These are phyloP conservation scores for Dalechampia spathulata DNA, from an alignment of 441 rosid species.

Conservation along the genomic window DNA sequence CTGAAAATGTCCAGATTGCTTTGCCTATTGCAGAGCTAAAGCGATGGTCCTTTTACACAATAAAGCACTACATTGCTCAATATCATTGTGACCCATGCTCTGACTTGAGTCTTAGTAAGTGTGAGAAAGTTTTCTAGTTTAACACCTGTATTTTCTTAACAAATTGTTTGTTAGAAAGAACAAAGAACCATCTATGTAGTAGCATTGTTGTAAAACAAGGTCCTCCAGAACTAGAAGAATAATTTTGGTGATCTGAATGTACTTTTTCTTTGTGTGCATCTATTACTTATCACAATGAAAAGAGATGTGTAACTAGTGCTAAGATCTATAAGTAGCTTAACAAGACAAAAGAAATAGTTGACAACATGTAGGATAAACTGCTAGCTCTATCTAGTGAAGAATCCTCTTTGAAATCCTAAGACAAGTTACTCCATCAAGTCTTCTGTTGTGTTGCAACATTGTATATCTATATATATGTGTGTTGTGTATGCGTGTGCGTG, in stretches of 20 bases:
- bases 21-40: constrained; percentile 64
- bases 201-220: neutral
- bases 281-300: neutral
- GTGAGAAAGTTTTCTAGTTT: neutral
- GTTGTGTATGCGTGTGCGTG: no score
- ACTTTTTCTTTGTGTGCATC: neutral
- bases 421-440: neutral
- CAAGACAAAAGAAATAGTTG: neutral
- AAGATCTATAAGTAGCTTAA: constrained; percentile 1
- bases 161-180: no score
- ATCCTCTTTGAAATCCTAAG: neutral
- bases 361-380: neutral
- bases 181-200: neutral
- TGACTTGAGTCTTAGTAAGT: constrained; percentile 88
- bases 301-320: neutral
- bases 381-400: neutral
- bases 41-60: constrained; percentile 87
- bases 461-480: no score
- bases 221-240: neutral
- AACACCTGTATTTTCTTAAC: no score
- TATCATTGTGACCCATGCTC: constrained; percentile 71
- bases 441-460: no score
- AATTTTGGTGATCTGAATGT: neutral
- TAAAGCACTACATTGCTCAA: constrained; percentile 69
- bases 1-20: constrained; percentile 81